phyloP scores from a whole-genome alignment of 257 asterid species.

The Solanum medicagineum region DNA sequence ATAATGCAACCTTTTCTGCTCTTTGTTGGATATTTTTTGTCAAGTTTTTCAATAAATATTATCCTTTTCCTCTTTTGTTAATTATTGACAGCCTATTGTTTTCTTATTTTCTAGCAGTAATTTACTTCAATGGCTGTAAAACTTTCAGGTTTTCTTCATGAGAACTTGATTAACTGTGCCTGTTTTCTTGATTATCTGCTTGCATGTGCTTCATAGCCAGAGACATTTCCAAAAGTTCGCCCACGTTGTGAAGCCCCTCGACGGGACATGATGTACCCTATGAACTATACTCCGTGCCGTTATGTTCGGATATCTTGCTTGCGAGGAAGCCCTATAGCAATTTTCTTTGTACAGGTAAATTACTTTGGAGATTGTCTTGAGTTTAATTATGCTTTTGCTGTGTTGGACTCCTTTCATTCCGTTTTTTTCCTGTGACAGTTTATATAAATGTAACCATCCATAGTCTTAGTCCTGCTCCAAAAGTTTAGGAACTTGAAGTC shows the following conservation, averaged over 20 bases:
- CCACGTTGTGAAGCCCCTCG: slow-evolving; percentile 99
- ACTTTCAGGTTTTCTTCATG: background rate
- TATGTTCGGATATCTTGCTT: slow-evolving; percentile 91
- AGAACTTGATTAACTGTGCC: background rate
- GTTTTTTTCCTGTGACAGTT: background rate
- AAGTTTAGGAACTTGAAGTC: background rate
- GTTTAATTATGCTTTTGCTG: background rate
- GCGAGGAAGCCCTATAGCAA: slow-evolving; percentile 96
- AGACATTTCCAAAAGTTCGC: slow-evolving; percentile 79
- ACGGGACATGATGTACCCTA: slow-evolving; percentile 82
- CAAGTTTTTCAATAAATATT: background rate
- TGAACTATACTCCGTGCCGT: slow-evolving; percentile 84
- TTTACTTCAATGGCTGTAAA: background rate
- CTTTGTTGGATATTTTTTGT: background rate
- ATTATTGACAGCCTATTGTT: background rate
- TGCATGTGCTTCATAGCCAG: slow-evolving; percentile 53
- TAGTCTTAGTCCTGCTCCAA: background rate
- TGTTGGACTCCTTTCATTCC: background rate
- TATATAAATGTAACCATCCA: background rate
- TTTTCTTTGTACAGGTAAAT: slow-evolving; percentile 83
- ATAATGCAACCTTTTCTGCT: background rate
- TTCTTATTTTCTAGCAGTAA: background rate
- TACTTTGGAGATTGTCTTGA: background rate
- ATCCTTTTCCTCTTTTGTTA: background rate
- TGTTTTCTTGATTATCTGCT: slow-evolving; percentile 7